Evolutionary conservation across 2,329 filamentous ascomycete species (phyloP).

Genomic region (Talaromyces sp.): DNA sequence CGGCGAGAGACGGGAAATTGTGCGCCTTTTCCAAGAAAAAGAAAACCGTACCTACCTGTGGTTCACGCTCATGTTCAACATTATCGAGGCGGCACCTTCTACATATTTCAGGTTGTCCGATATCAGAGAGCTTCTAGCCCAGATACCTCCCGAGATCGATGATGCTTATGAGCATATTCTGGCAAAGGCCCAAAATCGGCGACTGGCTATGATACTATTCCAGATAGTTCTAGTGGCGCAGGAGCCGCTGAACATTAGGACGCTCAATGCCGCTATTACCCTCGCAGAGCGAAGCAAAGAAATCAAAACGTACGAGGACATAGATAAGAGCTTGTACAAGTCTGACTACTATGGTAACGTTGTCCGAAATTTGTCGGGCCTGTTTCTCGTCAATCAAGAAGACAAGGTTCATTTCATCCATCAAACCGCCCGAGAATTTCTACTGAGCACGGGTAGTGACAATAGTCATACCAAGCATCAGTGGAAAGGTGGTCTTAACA

Average conservation of each 20-base stretch:
- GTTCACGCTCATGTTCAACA: conserved; percentile 34
- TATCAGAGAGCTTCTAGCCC: not conserved
- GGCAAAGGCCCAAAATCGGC: not conserved
- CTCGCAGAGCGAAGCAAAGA: not conserved
- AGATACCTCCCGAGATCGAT: not conserved
- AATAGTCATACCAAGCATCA: no score
- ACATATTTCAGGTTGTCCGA: not conserved
- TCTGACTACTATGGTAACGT: not conserved
- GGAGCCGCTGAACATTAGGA: not conserved
- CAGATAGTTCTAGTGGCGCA: not conserved
- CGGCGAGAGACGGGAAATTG: not conserved
- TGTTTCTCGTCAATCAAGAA: not conserved
- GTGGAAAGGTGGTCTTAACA: no score
- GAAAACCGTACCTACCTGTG: conserved; percentile 40
- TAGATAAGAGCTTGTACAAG: not conserved
- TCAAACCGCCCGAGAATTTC: no score
- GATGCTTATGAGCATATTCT: conserved; percentile 1
- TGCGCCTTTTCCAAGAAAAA: conserved; percentile 29
- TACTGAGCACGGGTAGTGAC: no score
- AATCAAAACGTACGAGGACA: not conserved
- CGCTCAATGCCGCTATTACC: not conserved
- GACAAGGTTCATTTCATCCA: no score
- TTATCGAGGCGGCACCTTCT: not conserved
- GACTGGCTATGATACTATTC: not conserved
- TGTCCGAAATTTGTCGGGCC: not conserved